Percentiles rank a stretch among this genome's conserved stretches.
Evolutionary conservation across 805 yeast genomes (phyloP).

Genomic region (Spathaspora passalidarum): DNA sequence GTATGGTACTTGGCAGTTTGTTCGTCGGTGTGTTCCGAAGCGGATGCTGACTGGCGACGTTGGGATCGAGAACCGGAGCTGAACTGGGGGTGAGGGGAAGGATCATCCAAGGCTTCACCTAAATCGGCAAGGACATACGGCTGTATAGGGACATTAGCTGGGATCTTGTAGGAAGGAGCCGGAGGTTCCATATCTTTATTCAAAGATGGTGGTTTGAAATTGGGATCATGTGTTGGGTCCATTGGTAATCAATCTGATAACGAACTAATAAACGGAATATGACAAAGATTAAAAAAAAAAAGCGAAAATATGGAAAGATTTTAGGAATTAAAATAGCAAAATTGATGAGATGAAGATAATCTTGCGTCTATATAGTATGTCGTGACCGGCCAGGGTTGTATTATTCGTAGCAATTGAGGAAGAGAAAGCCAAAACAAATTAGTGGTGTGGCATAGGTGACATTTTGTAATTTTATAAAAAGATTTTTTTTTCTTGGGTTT

Average conservation of each 20-base stretch:
- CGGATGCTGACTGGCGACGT: constrained; percentile 2
- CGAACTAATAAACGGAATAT: no score
- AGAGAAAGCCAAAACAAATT: background rate
- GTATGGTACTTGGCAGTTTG: constrained; percentile 23
- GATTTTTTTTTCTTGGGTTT: background rate
- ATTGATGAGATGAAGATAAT: no score
- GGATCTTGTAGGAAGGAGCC: constrained; percentile 67
- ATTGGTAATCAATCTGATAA: constrained; percentile 31
- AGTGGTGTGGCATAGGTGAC: background rate
- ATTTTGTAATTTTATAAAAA: background rate
- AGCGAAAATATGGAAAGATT: background rate
- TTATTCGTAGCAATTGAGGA: background rate
- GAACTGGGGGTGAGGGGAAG: constrained; percentile 49
- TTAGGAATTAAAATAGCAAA: background rate
- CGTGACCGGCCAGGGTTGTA: background rate
- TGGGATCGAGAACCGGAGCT: background rate
- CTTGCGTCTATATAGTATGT: no score
- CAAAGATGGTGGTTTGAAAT: constrained; percentile 81
- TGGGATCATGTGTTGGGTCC: constrained; percentile 94
- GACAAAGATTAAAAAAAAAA: no score
- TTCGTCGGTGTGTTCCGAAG: constrained; percentile 6
- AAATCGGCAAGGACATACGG: constrained; percentile 76
- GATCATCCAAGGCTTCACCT: constrained; percentile 70
- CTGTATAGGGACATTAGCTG: constrained; percentile 72
- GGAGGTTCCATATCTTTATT: constrained; percentile 59